Percentiles rank a stretch among this genome's conserved stretches.
phyloP scores from a whole-genome alignment of 192 early-diverging fungal species.

The Linnemannia schmuckeri region DNA sequence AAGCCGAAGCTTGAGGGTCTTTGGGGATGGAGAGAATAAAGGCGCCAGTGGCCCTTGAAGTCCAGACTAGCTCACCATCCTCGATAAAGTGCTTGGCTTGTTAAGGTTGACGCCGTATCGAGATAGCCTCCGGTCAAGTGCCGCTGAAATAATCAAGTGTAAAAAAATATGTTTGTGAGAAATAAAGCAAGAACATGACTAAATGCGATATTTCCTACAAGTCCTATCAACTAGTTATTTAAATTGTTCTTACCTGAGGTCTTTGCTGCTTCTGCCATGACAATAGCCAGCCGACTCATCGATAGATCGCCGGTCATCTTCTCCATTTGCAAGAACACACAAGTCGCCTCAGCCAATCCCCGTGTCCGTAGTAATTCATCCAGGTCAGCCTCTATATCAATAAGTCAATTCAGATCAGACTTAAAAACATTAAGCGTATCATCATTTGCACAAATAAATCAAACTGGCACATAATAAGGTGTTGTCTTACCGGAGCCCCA shows the following conservation, averaged over 20 bases:
- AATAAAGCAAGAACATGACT: neutral
- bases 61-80: neutral
- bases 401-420: neutral
- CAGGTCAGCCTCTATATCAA: slow-evolving; percentile 18
- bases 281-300: slow-evolving; percentile 22
- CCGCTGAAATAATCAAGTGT: slow-evolving; percentile 1
- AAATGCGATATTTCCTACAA: neutral
- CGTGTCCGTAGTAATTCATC: slow-evolving; percentile 10
- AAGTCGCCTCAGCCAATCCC: slow-evolving; percentile 28
- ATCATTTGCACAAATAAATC: neutral
- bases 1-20: neutral
- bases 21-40: neutral
- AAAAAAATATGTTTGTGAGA: neutral
- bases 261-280: slow-evolving; percentile 34
- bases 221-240: neutral
- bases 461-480: neutral
- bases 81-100: neutral
- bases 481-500: slow-evolving; percentile 47
- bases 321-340: slow-evolving; percentile 45
- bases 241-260: slow-evolving; percentile 11
- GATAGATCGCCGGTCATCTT: slow-evolving; percentile 23
- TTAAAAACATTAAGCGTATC: neutral
- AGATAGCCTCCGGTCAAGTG: slow-evolving; percentile 29
- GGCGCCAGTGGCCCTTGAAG: neutral
- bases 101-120: slow-evolving; percentile 47